A percentile compares a stretch with the other conserved stretches of the same genome.
These are phyloP conservation scores for Clarkia xantiana DNA, from an alignment of 345 rosid species.

Conservation along the genomic window DNA sequence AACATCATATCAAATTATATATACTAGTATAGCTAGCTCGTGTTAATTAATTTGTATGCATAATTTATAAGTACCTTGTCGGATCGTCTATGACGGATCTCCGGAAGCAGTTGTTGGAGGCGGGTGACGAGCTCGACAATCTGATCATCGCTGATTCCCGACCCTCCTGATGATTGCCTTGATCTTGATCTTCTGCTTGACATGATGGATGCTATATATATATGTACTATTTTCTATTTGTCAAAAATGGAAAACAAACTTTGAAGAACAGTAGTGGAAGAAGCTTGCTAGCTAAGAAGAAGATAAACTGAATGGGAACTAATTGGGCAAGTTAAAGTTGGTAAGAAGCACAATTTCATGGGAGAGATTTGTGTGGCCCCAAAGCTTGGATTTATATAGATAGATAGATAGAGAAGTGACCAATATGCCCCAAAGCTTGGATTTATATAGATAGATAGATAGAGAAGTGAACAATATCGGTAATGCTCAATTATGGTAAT, in stretches of 20 bases:
- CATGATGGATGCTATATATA: constrained; percentile 17
- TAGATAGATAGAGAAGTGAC: constrained; percentile 18
- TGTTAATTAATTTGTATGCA: too few relatives aligned
- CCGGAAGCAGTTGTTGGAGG: constrained; percentile 80
- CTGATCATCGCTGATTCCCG: constrained; percentile 83
- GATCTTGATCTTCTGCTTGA: constrained; percentile 75
- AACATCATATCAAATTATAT: too few relatives aligned
- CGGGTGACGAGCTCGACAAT: constrained; percentile 76
- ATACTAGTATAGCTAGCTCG: too few relatives aligned
- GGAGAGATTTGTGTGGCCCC: too few relatives aligned
- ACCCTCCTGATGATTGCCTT: constrained; percentile 46
- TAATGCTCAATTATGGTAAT: too few relatives aligned
- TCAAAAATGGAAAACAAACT: neutral
- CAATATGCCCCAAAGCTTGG: constrained; percentile 7
- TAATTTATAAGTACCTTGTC: constrained; percentile 43
- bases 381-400: constrained; percentile 30
- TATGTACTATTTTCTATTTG: neutral
- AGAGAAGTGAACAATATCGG: constrained; percentile 15
- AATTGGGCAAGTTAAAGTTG: too few relatives aligned
- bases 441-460: constrained; percentile 30
- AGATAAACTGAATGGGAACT: too few relatives aligned
- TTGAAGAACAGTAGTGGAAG: too few relatives aligned
- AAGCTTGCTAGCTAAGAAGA: too few relatives aligned
- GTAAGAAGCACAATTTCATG: too few relatives aligned
- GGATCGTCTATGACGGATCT: constrained; percentile 48